Evolutionary conservation across 139 green algal species (phyloP).

Genomic region (Raphidocelis subcapitata): DNA sequence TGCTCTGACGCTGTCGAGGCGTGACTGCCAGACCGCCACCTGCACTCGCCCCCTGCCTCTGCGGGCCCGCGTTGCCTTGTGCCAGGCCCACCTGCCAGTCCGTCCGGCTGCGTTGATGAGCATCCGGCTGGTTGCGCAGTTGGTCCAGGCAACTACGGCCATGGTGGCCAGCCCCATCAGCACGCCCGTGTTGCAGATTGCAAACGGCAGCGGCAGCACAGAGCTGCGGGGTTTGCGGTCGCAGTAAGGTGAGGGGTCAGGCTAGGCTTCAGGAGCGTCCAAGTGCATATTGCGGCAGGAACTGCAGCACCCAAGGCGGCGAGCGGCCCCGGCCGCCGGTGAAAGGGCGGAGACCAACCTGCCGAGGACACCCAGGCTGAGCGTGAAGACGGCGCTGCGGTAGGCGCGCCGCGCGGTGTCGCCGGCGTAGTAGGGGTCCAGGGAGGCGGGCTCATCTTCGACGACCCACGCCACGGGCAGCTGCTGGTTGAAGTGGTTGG

Average conservation of each 20-base stretch:
- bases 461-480: not conserved
- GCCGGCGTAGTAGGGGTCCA: no score
- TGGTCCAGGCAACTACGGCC: slow-evolving; percentile 53
- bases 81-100: slow-evolving; percentile 36
- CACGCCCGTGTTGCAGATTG: slow-evolving; percentile 67
- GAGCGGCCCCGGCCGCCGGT: no score
- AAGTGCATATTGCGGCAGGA: no score
- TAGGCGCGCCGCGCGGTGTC: no score
- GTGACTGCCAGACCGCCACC: no score
- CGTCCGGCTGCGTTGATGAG: slow-evolving; percentile 54
- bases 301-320: no score
- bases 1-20: no score
- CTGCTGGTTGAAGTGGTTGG: not conserved
- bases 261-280: no score
- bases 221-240: slow-evolving; percentile 14
- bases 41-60: no score
- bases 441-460: no score
- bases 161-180: slow-evolving; percentile 52
- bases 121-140: slow-evolving; percentile 62
- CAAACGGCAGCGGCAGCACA: slow-evolving; percentile 74
- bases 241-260: not conserved
- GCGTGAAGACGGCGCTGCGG: no score
- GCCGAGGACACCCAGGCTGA: not conserved
- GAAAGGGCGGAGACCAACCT: not conserved
- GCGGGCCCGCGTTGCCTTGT: no score